Conservation (phyloP, 2,329 filamentous ascomycete species). For the Thielaviopsis euricoi region DNA sequence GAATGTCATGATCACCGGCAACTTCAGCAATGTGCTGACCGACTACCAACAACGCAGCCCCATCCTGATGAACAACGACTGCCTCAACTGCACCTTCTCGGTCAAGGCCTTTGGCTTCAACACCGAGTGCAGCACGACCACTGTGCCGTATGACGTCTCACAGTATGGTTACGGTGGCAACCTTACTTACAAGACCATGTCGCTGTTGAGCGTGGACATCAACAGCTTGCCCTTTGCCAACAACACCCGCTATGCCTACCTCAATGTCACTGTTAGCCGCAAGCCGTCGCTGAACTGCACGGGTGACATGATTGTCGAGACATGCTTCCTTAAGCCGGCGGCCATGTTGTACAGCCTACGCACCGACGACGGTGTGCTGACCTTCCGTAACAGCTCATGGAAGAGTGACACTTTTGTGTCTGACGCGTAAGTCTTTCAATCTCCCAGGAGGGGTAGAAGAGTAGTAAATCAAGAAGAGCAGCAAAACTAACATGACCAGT, state of each 20-base stretch:
- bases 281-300: slow-evolving; percentile 6
- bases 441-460: too few relatives aligned
- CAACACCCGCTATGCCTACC: slow-evolving; percentile 4
- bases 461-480: too few relatives aligned
- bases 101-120: slow-evolving; percentile 10
- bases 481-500: not conserved
- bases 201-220: slow-evolving; percentile 1
- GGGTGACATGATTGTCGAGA: slow-evolving; percentile 7
- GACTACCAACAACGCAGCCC: slow-evolving; percentile 10
- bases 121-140: not conserved
- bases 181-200: not conserved
- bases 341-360: slow-evolving; percentile 8
- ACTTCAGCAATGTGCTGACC: slow-evolving; percentile 9
- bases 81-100: slow-evolving; percentile 10
- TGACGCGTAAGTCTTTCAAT: not conserved
- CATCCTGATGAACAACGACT: slow-evolving; percentile 10
- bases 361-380: not conserved
- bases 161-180: not conserved
- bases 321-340: slow-evolving; percentile 9
- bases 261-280: slow-evolving; percentile 9
- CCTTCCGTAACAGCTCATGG: slow-evolving; percentile 10
- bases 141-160: slow-evolving; percentile 1
- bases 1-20: slow-evolving; percentile 11
- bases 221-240: not conserved
- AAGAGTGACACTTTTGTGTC: slow-evolving; percentile 4